Conservation (phyloP, 441 rosid genomes). For the Jatropha multifida region DNA sequence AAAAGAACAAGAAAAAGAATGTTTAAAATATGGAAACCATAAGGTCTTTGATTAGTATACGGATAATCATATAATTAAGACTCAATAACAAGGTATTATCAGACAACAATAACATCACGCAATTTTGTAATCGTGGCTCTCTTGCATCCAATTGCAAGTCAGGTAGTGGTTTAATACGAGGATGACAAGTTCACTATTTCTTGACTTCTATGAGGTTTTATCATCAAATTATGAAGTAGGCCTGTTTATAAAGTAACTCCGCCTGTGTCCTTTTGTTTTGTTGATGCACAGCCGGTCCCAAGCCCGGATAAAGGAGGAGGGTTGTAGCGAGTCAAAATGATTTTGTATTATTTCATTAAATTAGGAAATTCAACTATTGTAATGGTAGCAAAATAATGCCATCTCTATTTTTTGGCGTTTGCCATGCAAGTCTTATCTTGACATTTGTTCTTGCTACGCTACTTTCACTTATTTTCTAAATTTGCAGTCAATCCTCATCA, state of each 20-base stretch:
- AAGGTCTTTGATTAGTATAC: too few relatives aligned
- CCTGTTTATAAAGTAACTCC: slow-evolving; percentile 34
- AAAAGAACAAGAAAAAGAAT: not conserved
- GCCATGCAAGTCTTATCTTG: too few relatives aligned
- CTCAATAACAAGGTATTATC: too few relatives aligned
- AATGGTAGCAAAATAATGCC: not conserved
- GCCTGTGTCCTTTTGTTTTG: slow-evolving; percentile 40
- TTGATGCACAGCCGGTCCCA: slow-evolving; percentile 61
- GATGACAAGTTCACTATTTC: not conserved
- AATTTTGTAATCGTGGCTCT: too few relatives aligned
- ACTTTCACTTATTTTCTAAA: too few relatives aligned
- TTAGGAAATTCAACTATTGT: not conserved
- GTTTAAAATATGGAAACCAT: not conserved
- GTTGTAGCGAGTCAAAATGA: slow-evolving; percentile 20
- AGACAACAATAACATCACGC: too few relatives aligned
- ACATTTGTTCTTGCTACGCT: too few relatives aligned
- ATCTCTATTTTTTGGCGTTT: too few relatives aligned
- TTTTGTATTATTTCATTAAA: not conserved
- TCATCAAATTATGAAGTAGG: not conserved
- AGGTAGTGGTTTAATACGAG: too few relatives aligned
- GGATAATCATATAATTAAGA: too few relatives aligned
- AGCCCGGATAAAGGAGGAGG: slow-evolving; percentile 77
- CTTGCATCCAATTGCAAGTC: too few relatives aligned
- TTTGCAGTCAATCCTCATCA: too few relatives aligned
- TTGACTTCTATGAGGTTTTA: not conserved